Conservation (phyloP, 768 basidiomycete species). For the Tulasnella sp. region DNA sequence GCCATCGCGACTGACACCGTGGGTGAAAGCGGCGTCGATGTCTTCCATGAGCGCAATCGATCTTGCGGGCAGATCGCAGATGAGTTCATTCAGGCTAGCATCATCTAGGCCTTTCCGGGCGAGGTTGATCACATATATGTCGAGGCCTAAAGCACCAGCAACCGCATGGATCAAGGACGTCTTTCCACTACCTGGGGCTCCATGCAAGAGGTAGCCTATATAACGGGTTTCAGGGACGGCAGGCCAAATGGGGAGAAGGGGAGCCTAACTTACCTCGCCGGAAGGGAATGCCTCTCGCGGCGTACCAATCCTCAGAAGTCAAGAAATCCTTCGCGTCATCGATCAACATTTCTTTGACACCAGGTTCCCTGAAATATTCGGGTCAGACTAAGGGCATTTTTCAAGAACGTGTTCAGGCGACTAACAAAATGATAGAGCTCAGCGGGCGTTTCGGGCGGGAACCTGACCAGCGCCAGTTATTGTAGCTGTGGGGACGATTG, state of each 20-base stretch:
- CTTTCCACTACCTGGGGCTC: conserved; percentile 74
- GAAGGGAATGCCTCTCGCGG: conserved; percentile 74
- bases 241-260: conserved; percentile 37
- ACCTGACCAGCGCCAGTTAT: conserved; percentile 55
- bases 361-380: conserved; percentile 46
- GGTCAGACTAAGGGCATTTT: background rate
- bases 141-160: conserved; percentile 71
- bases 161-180: conserved; percentile 72
- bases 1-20: conserved; percentile 42
- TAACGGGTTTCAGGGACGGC: conserved; percentile 34
- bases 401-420: background rate
- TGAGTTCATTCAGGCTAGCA: conserved; percentile 52
- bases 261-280: conserved; percentile 62
- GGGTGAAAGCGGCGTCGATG: conserved; percentile 71
- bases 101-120: conserved; percentile 64
- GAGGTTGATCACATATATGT: conserved; percentile 70
- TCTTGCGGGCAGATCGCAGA: conserved; percentile 60
- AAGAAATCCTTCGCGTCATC: conserved; percentile 71
- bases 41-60: conserved; percentile 82
- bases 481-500: background rate
- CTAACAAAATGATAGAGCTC: conserved; percentile 56
- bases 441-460: conserved; percentile 63
- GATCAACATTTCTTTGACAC: conserved; percentile 60
- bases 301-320: conserved; percentile 65
- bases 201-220: conserved; percentile 46